Conservation (phyloP, 108 stramenopile genomes). For the Discostella pseudostelligera region DNA sequence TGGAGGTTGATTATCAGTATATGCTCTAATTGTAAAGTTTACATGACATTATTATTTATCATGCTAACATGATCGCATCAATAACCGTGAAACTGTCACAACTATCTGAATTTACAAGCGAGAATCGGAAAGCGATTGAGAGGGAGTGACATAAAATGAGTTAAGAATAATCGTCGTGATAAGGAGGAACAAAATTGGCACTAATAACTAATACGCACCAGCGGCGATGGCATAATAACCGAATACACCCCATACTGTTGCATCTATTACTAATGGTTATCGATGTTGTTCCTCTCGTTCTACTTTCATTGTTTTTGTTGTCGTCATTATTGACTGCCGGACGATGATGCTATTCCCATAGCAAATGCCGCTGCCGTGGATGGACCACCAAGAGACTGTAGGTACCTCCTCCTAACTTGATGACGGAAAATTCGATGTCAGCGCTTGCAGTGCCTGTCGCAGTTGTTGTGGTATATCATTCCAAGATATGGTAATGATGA, state of each 20-base stretch:
- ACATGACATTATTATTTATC: too few relatives aligned
- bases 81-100: conserved; percentile 5
- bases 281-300: conserved; percentile 12
- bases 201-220: neutral
- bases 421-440: conserved; percentile 2
- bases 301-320: neutral
- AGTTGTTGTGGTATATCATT: too few relatives aligned
- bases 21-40: too few relatives aligned
- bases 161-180: too few relatives aligned
- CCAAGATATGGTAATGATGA: too few relatives aligned
- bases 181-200: neutral
- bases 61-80: neutral
- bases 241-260: conserved; percentile 72
- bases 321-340: neutral
- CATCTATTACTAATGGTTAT: too few relatives aligned
- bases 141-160: neutral
- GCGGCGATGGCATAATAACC: conserved; percentile 79
- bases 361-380: conserved; percentile 79
- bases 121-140: too few relatives aligned
- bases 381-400: conserved; percentile 78
- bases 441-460: too few relatives aligned
- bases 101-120: neutral
- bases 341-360: conserved; percentile 35
- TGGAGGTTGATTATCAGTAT: too few relatives aligned
- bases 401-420: conserved; percentile 60